Evolutionary conservation across 352 stramenopile species (phyloP).

Genomic region (Phytophthora pseudosyringae): DNA sequence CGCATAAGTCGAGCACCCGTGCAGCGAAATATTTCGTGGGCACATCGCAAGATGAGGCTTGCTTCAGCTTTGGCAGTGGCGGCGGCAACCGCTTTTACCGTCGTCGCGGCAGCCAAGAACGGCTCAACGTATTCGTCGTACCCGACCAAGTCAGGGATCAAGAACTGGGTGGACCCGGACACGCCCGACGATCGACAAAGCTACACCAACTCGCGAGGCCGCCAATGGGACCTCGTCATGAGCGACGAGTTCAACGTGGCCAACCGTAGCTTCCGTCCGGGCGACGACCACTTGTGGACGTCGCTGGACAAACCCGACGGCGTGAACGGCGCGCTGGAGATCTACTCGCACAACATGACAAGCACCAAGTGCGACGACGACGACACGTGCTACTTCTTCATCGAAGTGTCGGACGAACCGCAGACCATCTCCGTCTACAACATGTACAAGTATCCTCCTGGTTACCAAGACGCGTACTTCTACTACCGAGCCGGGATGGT

Average conservation of each 20-base stretch:
- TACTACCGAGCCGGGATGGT: conserved; percentile 80
- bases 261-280: conserved; percentile 88
- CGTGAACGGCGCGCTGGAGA: conserved; percentile 91
- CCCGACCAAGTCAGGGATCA: conserved; percentile 58
- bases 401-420: conserved; percentile 56
- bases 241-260: conserved; percentile 95
- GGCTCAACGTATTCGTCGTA: conserved; percentile 31
- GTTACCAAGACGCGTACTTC: conserved; percentile 54
- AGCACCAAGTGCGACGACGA: conserved; percentile 59
- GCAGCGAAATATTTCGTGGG: conserved; percentile 5
- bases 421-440: conserved; percentile 62
- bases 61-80: conserved; percentile 1
- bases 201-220: conserved; percentile 52
- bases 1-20: not conserved
- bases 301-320: conserved; percentile 95
- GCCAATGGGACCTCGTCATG: conserved; percentile 88
- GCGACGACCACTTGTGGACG: conserved; percentile 93
- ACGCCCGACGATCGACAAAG: conserved; percentile 46
- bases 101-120: conserved; percentile 22
- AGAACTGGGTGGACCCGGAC: conserved; percentile 57
- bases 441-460: conserved; percentile 54
- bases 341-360: conserved; percentile 92
- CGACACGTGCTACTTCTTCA: conserved; percentile 68
- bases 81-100: not conserved
- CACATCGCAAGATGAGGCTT: conserved; percentile 20